These are phyloP conservation scores for Pontederia paniculata DNA, from an alignment of 176 grass and related monocot species.

Conservation along the genomic window DNA sequence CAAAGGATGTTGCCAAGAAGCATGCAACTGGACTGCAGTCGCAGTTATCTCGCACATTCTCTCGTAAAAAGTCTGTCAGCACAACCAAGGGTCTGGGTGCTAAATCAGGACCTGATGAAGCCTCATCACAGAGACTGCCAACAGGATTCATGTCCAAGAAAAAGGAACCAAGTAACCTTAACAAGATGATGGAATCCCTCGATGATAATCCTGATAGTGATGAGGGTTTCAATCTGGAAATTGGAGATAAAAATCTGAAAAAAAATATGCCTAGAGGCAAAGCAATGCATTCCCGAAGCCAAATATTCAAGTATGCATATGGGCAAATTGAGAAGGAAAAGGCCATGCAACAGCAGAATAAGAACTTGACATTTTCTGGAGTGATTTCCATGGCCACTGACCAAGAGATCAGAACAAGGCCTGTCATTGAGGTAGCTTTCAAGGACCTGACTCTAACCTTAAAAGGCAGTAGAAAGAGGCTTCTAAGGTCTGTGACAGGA, in stretches of 20 bases:
- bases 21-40: constrained; percentile 50
- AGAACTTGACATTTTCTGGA: constrained; percentile 70
- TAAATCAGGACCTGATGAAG: constrained; percentile 12
- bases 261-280: constrained; percentile 56
- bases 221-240: constrained; percentile 56
- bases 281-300: constrained; percentile 69
- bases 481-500: constrained; percentile 63
- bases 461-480: constrained; percentile 79
- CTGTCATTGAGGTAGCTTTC: constrained; percentile 64
- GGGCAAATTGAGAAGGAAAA: constrained; percentile 93
- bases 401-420: constrained; percentile 45
- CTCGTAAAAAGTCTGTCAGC: constrained; percentile 45
- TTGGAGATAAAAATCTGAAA: constrained; percentile 63
- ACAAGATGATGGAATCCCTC: constrained; percentile 51
- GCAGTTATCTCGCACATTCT: constrained; percentile 69
- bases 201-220: constrained; percentile 52
- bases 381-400: constrained; percentile 87
- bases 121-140: constrained; percentile 14
- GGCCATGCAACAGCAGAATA: constrained; percentile 57
- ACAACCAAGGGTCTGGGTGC: constrained; percentile 17
- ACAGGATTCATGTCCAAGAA: constrained; percentile 21
- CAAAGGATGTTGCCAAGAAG: constrained; percentile 82
- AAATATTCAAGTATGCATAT: constrained; percentile 92
- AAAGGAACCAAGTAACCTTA: constrained; percentile 37
- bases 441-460: constrained; percentile 72